phyloP scores from a whole-genome alignment of 2,329 filamentous ascomycete genomes.

The Ophidiomyces ophidiicola region DNA sequence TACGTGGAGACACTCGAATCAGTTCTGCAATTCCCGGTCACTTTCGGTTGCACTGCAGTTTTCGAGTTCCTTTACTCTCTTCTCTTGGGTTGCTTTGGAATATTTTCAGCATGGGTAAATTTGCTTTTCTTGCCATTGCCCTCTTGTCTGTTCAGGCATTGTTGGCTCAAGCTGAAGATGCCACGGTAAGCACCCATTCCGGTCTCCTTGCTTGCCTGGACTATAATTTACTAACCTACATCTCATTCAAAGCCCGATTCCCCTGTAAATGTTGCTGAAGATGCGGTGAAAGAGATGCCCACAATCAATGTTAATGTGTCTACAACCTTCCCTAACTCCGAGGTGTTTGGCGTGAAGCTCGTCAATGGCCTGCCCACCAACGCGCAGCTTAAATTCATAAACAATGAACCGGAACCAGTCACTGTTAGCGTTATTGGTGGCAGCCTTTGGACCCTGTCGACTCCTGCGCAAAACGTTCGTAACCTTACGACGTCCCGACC shows the following conservation, averaged over 20 bases:
- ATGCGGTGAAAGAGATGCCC: conserved; percentile 45
- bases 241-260: conserved; percentile 31
- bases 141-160: conserved; percentile 58
- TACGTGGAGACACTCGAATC: conserved; percentile 9
- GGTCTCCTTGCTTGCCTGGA: conserved; percentile 3
- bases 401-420: conserved; percentile 67
- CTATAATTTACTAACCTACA: background rate
- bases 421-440: conserved; percentile 66
- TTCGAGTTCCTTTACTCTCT: conserved; percentile 9
- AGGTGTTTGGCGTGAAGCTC: conserved; percentile 90
- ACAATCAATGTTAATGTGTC: conserved; percentile 44
- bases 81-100: conserved; percentile 5
- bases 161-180: conserved; percentile 49
- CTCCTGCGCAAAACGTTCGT: conserved; percentile 53
- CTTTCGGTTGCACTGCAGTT: conserved; percentile 5
- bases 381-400: conserved; percentile 69
- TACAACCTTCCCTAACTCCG: conserved; percentile 51
- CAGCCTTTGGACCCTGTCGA: conserved; percentile 51
- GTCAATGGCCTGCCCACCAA: conserved; percentile 82
- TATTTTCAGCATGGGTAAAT: conserved; percentile 52
- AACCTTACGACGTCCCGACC: conserved; percentile 75
- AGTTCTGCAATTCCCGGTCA: conserved; percentile 11
- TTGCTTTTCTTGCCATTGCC: conserved; percentile 60
- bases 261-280: conserved; percentile 53
- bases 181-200: conserved; percentile 38